Evolutionary conservation across 129 eudicot genomes (phyloP), one percentile per base, ranked within the genome.

Genomic region (Scalesia atractyloides): DNA sequence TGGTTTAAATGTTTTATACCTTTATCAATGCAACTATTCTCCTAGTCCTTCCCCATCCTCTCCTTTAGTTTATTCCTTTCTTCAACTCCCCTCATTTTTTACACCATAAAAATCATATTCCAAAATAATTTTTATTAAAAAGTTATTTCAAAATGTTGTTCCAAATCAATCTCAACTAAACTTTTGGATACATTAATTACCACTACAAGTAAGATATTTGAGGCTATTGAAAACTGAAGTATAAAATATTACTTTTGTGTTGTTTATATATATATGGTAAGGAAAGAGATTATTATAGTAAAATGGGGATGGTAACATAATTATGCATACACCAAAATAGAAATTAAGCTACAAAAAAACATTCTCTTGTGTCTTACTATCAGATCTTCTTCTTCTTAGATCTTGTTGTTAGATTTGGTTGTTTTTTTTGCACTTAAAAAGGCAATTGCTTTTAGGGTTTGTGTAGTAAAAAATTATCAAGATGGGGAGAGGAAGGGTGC

Each of bases 401-500:
- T 74, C 64, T 41, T 24, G 57, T 19, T 73, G 70, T 34, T 73
- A 56, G 64, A 39, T 62, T 15, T 67, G 61, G 26, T 59, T 24
- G 6, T 59, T 2, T 49, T 49, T 19, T 3, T 30, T 46, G 11
- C 4, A 66, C 46, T 61, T 37, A 20, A 57, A 33, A 59, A 69
- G 46, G 52, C 46, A 64, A 26, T 26, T 26, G 8, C 60, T 76
- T 13, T 14, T 70, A 76, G 76, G 81, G 81, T 76, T 68, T 60
- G 61, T 46, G 64, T 73, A 49, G 64, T 9, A 11, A 33, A 49
- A 73, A 34, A 56, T 2, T n/a, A n/a, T n/a, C 8, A 48, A 68
- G 52, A 87, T 91, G 97, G 97, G 97, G 54, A 86, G 97, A 73
- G 97, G 97, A 17, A 88, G 88, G 64, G 97, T 91, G 59, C 85